Evolutionary conservation across 148 eudicot genomes (phyloP).

Genomic region (Vaccinium macrocarpon): DNA sequence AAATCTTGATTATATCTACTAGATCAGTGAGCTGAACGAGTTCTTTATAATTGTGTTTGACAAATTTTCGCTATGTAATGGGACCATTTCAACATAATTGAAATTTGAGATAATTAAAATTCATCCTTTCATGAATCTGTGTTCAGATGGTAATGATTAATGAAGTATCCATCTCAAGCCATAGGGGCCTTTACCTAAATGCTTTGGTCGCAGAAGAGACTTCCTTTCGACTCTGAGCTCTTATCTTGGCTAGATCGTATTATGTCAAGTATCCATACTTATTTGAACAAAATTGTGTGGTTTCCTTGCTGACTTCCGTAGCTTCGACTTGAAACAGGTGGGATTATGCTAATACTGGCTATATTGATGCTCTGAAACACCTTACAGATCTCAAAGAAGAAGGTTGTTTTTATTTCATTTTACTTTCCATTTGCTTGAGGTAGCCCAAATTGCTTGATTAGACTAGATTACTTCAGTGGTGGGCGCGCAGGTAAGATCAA

Average conservation of each 20-base stretch:
- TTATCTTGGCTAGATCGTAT: not conserved
- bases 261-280: not conserved
- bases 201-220: not conserved
- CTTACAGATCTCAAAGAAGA: slow-evolving; percentile 94
- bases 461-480: slow-evolving; percentile 20
- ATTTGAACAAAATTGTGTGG: not conserved
- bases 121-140: not conserved
- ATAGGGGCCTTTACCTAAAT: not conserved
- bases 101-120: not conserved
- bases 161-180: not conserved
- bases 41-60: not conserved
- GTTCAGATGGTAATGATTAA: slow-evolving; percentile 5
- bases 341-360: slow-evolving; percentile 94
- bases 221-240: not conserved
- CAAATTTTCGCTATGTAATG: not conserved
- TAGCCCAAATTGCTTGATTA: slow-evolving; percentile 16
- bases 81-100: not conserved
- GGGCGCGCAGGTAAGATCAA: slow-evolving; percentile 79
- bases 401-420: slow-evolving; percentile 42
- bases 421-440: not conserved
- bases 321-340: slow-evolving; percentile 62
- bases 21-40: not conserved
- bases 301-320: slow-evolving; percentile 16
- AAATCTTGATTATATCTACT: not conserved
- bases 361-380: slow-evolving; percentile 93